These are phyloP conservation scores for Fomitopsis serialis DNA, from an alignment of 768 basidiomycete species.

Conservation along the genomic window DNA sequence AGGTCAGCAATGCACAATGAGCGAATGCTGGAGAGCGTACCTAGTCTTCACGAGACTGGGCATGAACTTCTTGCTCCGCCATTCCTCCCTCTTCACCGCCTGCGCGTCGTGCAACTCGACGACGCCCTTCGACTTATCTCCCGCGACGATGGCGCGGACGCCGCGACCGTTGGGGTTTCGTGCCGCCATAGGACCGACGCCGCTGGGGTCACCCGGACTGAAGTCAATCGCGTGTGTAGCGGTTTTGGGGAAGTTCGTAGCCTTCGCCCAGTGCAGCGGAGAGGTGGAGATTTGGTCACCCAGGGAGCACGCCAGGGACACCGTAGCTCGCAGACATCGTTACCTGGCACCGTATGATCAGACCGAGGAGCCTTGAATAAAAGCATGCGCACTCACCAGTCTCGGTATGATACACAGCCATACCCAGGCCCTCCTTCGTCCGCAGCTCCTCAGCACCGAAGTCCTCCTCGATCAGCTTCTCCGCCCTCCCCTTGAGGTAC, in stretches of 20 bases:
- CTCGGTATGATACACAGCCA: slow-evolving; percentile 91
- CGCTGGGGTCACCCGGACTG: slow-evolving; percentile 90
- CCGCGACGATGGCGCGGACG: slow-evolving; percentile 82
- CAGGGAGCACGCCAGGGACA: slow-evolving; percentile 79
- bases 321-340: slow-evolving; percentile 68
- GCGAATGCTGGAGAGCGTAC: slow-evolving; percentile 36
- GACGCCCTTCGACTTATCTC: slow-evolving; percentile 86
- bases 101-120: slow-evolving; percentile 75
- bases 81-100: slow-evolving; percentile 69
- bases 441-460: slow-evolving; percentile 76
- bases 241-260: slow-evolving; percentile 82
- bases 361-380: slow-evolving; percentile 2
- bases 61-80: slow-evolving; percentile 88
- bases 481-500: slow-evolving; percentile 70
- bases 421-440: slow-evolving; percentile 58
- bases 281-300: slow-evolving; percentile 91
- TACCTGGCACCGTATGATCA: slow-evolving; percentile 44
- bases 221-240: slow-evolving; percentile 97
- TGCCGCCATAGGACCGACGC: slow-evolving; percentile 87
- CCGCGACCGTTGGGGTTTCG: slow-evolving; percentile 92
- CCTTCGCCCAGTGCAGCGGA: slow-evolving; percentile 90
- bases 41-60: slow-evolving; percentile 86
- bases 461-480: slow-evolving; percentile 74
- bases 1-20: slow-evolving; percentile 1
- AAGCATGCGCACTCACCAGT: slow-evolving; percentile 53